Percentiles rank a stretch among this genome's conserved stretches.
Evolutionary conservation across 257 asterid species (phyloP).

Genomic region (Ocimum tenuiflorum): DNA sequence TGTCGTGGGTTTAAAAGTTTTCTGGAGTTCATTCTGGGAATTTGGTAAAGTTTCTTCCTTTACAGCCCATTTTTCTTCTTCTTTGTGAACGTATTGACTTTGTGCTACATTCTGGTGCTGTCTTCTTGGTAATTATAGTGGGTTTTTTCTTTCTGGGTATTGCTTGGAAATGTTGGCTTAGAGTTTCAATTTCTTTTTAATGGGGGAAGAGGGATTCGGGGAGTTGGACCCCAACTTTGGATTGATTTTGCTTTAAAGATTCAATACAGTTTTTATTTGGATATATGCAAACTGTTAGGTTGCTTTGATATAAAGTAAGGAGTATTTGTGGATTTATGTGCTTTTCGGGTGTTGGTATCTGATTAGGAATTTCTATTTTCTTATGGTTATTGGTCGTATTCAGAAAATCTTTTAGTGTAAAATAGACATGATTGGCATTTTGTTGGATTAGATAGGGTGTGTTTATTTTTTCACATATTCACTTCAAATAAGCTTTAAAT

Average conservation of each 20-base stretch:
- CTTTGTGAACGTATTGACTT: constrained; percentile 8
- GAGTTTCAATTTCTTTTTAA: constrained; percentile 16
- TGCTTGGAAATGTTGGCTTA: constrained; percentile 19
- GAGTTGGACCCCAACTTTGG: constrained; percentile 20
- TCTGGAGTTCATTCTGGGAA: background rate
- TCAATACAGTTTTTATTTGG: constrained; percentile 13
- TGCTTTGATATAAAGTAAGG: constrained; percentile 17
- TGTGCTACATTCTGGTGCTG: constrained; percentile 19
- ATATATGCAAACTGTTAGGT: constrained; percentile 12
- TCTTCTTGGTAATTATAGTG: background rate
- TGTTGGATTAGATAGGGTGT: constrained; percentile 8
- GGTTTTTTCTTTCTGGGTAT: constrained; percentile 28
- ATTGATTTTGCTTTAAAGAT: constrained; percentile 19
- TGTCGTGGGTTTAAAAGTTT: constrained; percentile 17
- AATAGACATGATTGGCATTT: background rate
- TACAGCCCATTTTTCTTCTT: background rate
- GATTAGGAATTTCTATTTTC: background rate
- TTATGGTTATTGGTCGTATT: constrained; percentile 16
- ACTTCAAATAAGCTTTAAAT: background rate
- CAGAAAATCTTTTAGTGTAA: background rate
- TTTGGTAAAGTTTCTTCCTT: constrained; percentile 10
- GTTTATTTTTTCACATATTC: background rate
- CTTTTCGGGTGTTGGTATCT: constrained; percentile 16
- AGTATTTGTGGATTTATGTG: constrained; percentile 13
- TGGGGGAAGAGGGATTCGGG: constrained; percentile 17